Base-by-base conservation (phyloP, 148 eudicot genomes). In the Agrostemma githago region DNA sequence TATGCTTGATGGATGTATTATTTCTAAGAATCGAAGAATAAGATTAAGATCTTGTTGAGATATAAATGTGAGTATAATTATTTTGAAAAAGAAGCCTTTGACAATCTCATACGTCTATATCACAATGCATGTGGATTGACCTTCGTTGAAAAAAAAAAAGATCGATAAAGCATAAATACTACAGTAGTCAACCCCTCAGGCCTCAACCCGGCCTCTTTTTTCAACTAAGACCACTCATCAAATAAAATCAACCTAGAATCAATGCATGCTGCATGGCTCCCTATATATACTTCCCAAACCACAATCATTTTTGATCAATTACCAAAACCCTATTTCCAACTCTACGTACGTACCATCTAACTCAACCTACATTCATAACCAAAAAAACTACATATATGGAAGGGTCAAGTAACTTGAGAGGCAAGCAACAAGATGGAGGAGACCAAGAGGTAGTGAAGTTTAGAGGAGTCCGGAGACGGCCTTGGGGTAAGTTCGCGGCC, bases 401-500 rank as follows among this genome's bases (percentile, higher is more conserved):
- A 78, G 82, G 75, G 48, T 58, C 77, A 2, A 72, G 71, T 62
- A 71, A 71, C 75, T 44, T 66, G 12, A 79, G 78, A 63, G 72
- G 57, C 14, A 74, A 42, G 64, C 64, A 79, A 39, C 81, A 79
- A 43, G 77, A 64, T 48, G 82, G 74, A 73, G 74, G 76, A 72
- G 84, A 70, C 6, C 72, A 71, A 54, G 83, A 80, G 6, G 73
- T n/a, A n/a, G n/a, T 80, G 65, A 74, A 75, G 39, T 80, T 66
- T 66, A 68, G 83, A 2, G 83, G 83, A 0, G 83, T 80, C 6
- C 60, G 83, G 48, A 72, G 77, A 37, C 69, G 83, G 0, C 79
- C 83, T 0, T 80, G 83, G 83, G 83, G 83, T 5, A 80, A 80
- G 56, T 80, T 66, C 73, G 90, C 92, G 11, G 85, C 90, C 17